Conservation (phyloP, 495 filamentous ascomycete species). For the Lineolata rhizophorae region DNA sequence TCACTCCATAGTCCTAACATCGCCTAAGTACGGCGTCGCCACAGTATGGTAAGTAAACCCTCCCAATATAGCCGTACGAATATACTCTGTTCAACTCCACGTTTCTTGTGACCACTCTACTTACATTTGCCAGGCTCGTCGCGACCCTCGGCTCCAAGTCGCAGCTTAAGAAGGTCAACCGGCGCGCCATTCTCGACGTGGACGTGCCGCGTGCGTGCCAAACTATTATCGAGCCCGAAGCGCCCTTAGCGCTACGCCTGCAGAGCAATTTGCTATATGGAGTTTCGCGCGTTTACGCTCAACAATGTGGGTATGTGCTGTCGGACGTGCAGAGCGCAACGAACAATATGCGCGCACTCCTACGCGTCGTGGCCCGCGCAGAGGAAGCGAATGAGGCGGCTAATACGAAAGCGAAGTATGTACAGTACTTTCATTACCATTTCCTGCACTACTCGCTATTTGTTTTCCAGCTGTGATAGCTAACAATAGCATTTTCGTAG, state of each 20-base stretch:
- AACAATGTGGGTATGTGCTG: slow-evolving; percentile 74
- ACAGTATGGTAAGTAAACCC: slow-evolving; percentile 58
- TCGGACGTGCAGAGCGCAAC: slow-evolving; percentile 59
- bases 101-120: slow-evolving; percentile 1
- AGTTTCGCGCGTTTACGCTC: slow-evolving; percentile 59
- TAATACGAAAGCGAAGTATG: neutral
- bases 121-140: slow-evolving; percentile 44
- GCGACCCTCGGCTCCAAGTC: slow-evolving; percentile 70
- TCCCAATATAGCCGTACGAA: neutral
- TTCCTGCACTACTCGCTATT: slow-evolving; percentile 3
- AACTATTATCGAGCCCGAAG: slow-evolving; percentile 63
- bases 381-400: slow-evolving; percentile 46
- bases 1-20: slow-evolving; percentile 91
- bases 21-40: slow-evolving; percentile 70
- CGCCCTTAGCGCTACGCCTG: slow-evolving; percentile 76
- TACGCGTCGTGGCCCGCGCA: slow-evolving; percentile 29
- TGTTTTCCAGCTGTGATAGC: no score
- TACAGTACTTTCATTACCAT: neutral
- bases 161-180: slow-evolving; percentile 47
- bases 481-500: no score
- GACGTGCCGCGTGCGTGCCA: slow-evolving; percentile 69
- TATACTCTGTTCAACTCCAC: neutral
- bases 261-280: slow-evolving; percentile 78
- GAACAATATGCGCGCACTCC: slow-evolving; percentile 41
- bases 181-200: slow-evolving; percentile 78